Evolutionary conservation across 2,329 filamentous ascomycete genomes (phyloP), one percentile per base, ranked within the genome.

Genomic region (Microascus cirrosus): DNA sequence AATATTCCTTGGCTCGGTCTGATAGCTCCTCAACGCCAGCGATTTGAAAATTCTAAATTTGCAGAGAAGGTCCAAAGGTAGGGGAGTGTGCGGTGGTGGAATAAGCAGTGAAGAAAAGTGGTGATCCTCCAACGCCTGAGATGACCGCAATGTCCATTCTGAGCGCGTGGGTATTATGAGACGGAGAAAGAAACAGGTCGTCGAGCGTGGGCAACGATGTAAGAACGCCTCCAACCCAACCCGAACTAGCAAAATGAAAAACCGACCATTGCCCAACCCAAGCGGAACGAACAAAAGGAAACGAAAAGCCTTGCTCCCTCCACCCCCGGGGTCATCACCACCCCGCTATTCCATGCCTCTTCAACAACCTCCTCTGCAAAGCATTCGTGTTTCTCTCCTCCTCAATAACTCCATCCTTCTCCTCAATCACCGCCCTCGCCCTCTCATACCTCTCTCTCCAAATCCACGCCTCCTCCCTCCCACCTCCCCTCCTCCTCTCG

Each of bases 401-500:
- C 52, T 39, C 35, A 13, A 61, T 52, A 22, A 60, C 57, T n/a
- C 54, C 55, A 45, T 55, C 56, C 25, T 55, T 58, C 22, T 59
- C 50, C 45, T 60, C 55, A 48, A 61, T 54, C 8, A 24, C 56
- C 20, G 35, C 20, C 13, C 50, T 20, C 32, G 56, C 51, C 20
- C 52, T 45, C 35, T 58, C 56, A 28, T 34, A 58, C 35, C 34
- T 54, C 10, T 58, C 34, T 36, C 36, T 35, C 51, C 51, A 58
- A 18, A n/a, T 18, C 42, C 52, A 51, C 59, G 56, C 55, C 12
- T 58, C 55, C 20, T 59, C 54, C 28, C 55, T 52, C 10, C 58
- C 59, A 22, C 62, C 59, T 60, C 61, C 62, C 39, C 63, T 63
- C 51, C 68, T 69, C 39, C 68, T 65, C 1, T 75, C 61, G 56